Percentiles rank a stretch among this genome's conserved stretches.
phyloP scores from a whole-genome alignment of 2,329 filamentous ascomycete species.

The Aspergillaceae sp. region DNA sequence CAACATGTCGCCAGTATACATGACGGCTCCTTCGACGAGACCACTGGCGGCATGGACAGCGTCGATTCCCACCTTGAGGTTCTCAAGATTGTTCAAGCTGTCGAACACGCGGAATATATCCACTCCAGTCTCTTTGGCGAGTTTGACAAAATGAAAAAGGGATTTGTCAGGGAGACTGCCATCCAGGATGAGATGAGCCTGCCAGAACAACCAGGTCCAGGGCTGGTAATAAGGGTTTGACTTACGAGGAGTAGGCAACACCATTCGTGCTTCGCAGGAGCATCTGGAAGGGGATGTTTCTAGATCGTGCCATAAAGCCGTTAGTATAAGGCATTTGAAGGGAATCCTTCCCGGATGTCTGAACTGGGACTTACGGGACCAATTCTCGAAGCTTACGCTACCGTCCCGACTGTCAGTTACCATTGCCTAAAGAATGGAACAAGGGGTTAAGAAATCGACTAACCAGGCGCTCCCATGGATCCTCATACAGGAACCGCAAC shows the following conservation, averaged over 20 bases:
- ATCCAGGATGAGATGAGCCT: no score
- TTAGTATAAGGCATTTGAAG: no score
- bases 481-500: slow-evolving; percentile 98
- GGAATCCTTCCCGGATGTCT: no score
- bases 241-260: slow-evolving; percentile 76
- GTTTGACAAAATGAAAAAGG: slow-evolving; percentile 95
- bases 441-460: no score
- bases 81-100: slow-evolving; percentile 88
- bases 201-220: no score
- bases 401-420: no score
- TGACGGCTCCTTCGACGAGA: slow-evolving; percentile 84
- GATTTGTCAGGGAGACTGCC: slow-evolving; percentile 76
- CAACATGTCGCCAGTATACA: slow-evolving; percentile 64
- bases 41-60: slow-evolving; percentile 92
- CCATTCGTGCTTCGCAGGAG: slow-evolving; percentile 95
- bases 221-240: no score
- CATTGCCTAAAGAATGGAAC: no score
- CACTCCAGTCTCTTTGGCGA: slow-evolving; percentile 96
- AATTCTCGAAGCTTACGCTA: slow-evolving; percentile 84
- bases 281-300: slow-evolving; percentile 99
- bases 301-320: no score
- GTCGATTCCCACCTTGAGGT: slow-evolving; percentile 94
- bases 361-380: slow-evolving; percentile 47
- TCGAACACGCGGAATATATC: slow-evolving; percentile 99
- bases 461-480: slow-evolving; percentile 84